Conservation (phyloP, 331 rosid genomes). For the Malus hybrid region DNA sequence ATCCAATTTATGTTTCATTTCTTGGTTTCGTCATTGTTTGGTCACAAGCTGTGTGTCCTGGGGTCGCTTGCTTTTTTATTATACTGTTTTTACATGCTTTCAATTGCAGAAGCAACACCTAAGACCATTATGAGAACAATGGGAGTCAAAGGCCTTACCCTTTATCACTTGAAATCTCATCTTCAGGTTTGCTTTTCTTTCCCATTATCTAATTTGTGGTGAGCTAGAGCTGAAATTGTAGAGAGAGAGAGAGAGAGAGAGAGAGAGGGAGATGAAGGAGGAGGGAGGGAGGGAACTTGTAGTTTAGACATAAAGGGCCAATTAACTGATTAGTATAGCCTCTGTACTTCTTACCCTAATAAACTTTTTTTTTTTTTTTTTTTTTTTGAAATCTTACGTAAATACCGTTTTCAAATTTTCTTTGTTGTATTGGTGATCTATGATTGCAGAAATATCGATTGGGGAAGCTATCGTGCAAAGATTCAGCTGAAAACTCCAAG, state of each 20-base stretch:
- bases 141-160: conserved; percentile 66
- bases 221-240: neutral
- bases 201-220: neutral
- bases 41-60: neutral
- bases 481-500: conserved; percentile 38
- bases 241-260: neutral
- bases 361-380: neutral
- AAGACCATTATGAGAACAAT: conserved; percentile 57
- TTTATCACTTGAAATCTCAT: conserved; percentile 59
- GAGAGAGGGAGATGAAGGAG: no score
- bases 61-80: neutral
- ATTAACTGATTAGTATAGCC: neutral
- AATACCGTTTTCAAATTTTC: neutral
- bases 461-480: conserved; percentile 54
- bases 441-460: conserved; percentile 48
- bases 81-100: neutral
- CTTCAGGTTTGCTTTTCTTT: conserved; percentile 42
- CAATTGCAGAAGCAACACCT: conserved; percentile 50
- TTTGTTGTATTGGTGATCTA: conserved; percentile 1
- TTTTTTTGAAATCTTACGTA: no score
- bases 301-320: neutral
- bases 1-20: neutral
- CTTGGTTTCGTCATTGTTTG: neutral
- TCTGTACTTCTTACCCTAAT: neutral
- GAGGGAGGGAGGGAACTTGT: neutral